A percentile compares a stretch with the other conserved stretches of the same genome.
These are phyloP conservation scores for Globisporangium spinosum DNA, from an alignment of 352 stramenopile species.

Conservation along the genomic window DNA sequence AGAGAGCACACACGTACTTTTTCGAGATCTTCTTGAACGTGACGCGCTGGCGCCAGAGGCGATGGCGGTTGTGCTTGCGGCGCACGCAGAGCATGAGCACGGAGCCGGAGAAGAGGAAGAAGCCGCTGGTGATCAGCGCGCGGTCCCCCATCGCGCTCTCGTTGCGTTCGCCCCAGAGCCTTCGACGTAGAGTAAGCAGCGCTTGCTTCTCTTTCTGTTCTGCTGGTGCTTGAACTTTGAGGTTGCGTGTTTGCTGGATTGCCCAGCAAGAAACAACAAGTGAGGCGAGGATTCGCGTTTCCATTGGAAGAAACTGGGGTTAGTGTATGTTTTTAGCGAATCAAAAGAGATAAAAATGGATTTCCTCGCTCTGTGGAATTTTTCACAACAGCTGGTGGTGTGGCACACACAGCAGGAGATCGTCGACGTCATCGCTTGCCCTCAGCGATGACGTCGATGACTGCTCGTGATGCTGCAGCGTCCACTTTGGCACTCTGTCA, in stretches of 20 bases:
- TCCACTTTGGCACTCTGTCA: not conserved
- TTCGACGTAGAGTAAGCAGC: not conserved
- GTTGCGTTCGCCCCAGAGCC: not conserved
- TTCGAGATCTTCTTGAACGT: conserved; percentile 87
- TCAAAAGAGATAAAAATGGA: not conserved
- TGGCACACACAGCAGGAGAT: not conserved
- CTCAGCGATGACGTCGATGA: not conserved
- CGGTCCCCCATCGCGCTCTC: conserved; percentile 20
- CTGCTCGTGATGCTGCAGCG: not conserved
- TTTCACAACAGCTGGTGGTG: not conserved
- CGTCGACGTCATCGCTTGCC: not conserved
- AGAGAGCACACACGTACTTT: conserved; percentile 32
- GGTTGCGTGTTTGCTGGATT: not conserved
- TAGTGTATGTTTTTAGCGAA: not conserved
- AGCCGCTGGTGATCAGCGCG: conserved; percentile 50
- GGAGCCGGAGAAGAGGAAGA: conserved; percentile 72
- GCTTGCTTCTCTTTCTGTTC: not conserved
- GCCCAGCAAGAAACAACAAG: not conserved
- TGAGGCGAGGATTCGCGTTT: not conserved
- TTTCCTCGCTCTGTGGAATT: not conserved
- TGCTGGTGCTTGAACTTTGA: not conserved
- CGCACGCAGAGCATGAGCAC: conserved; percentile 59
- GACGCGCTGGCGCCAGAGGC: conserved; percentile 65
- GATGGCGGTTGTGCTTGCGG: conserved; percentile 64
- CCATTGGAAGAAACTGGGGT: not conserved